These are phyloP conservation scores for Erythrobasidium hasegawianum DNA, from an alignment of 1,284 basidiomycete species.

Conservation along the genomic window DNA sequence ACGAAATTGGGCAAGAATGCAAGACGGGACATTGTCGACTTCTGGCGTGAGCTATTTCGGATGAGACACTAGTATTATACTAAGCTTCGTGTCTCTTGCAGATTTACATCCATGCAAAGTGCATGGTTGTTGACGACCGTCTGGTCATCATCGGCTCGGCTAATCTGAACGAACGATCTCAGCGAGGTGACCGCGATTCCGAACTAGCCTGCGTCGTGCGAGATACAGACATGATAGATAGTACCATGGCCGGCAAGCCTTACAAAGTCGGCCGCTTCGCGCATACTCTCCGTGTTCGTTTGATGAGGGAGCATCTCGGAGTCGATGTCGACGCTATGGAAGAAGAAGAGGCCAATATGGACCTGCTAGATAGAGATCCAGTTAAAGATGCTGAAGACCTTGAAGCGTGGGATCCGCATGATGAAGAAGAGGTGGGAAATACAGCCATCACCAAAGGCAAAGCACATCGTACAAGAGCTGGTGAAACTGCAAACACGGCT, in stretches of 20 bases:
- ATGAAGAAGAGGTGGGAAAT: slow-evolving; percentile 60
- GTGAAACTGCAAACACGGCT: slow-evolving; percentile 20
- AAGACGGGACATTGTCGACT: slow-evolving; percentile 76
- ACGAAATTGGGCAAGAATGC: slow-evolving; percentile 88
- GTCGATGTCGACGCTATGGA: slow-evolving; percentile 88
- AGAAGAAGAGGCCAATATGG: slow-evolving; percentile 57
- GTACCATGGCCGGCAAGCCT: slow-evolving; percentile 88
- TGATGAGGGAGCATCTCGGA: slow-evolving; percentile 96
- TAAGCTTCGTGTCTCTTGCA: no score
- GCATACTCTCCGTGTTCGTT: slow-evolving; percentile 82
- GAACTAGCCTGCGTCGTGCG: slow-evolving; percentile 88
- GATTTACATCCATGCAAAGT: slow-evolving; percentile 49
- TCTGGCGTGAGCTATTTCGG: slow-evolving; percentile 54
- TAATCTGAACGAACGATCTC: slow-evolving; percentile 96
- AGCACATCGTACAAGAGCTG: background rate
- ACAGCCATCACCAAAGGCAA: slow-evolving; percentile 50
- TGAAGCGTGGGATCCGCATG: slow-evolving; percentile 70
- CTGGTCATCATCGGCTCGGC: slow-evolving; percentile 98
- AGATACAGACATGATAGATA: slow-evolving; percentile 90
- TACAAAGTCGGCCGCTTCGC: slow-evolving; percentile 96
- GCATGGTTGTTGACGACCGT: slow-evolving; percentile 93
- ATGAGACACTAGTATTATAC: no score
- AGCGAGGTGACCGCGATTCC: slow-evolving; percentile 92
- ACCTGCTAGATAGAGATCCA: slow-evolving; percentile 53
- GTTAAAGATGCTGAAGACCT: slow-evolving; percentile 49